Evolutionary conservation across 257 asterid genomes (phyloP).

Genomic region (Forsythia viridissima): DNA sequence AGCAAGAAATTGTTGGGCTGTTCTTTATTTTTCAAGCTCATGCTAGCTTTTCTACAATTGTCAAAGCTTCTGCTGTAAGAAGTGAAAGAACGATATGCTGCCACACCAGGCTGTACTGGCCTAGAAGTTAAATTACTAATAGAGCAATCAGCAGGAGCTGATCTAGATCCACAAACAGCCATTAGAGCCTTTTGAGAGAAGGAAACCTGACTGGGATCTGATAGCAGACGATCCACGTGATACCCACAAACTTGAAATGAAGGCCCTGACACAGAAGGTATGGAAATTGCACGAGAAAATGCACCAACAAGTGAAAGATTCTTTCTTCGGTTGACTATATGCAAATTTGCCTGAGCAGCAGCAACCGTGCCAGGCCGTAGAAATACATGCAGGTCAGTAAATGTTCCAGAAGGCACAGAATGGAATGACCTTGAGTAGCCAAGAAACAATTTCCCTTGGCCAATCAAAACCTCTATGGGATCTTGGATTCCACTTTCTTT

Average conservation of each 20-base stretch:
- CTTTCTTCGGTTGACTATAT: constrained; percentile 51
- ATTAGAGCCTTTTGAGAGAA: constrained; percentile 41
- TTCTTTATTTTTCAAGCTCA: constrained; percentile 62
- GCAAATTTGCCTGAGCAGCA: constrained; percentile 67
- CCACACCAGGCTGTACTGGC: constrained; percentile 37
- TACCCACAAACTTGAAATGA: constrained; percentile 68
- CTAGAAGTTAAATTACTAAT: constrained; percentile 37
- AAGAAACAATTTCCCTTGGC: constrained; percentile 45
- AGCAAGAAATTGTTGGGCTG: constrained; percentile 63
- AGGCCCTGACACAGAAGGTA: constrained; percentile 82
- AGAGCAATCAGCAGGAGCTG: constrained; percentile 39
- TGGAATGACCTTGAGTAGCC: constrained; percentile 46
- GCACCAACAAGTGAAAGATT: constrained; percentile 67
- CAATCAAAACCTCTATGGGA: constrained; percentile 48
- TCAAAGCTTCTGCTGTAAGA: constrained; percentile 40
- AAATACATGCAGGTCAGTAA: constrained; percentile 47
- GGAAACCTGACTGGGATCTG: constrained; percentile 40
- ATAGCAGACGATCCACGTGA: constrained; percentile 54
- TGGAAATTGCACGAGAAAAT: constrained; percentile 68
- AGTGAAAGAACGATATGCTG: constrained; percentile 40
- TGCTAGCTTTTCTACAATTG: constrained; percentile 54
- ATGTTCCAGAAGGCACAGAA: constrained; percentile 40
- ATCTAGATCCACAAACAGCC: constrained; percentile 59
- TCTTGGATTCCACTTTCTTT: constrained; percentile 48
- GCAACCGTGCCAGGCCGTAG: constrained; percentile 62